Percentiles rank a stretch among this genome's conserved stretches.
These are phyloP conservation scores for Reutealis trisperma DNA, from an alignment of 345 rosid genomes.

Conservation along the genomic window DNA sequence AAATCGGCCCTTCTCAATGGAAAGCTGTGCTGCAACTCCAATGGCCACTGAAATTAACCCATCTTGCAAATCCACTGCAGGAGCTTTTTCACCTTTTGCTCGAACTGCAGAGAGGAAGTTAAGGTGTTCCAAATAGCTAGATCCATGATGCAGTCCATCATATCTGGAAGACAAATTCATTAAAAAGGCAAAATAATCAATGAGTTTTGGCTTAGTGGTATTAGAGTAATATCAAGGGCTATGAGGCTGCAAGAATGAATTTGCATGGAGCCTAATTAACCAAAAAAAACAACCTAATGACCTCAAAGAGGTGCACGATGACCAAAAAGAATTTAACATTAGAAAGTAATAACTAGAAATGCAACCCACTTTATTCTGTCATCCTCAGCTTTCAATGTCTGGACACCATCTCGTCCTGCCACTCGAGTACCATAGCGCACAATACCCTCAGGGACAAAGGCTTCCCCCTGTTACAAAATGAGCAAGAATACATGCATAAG, in stretches of 20 bases:
- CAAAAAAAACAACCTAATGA: no score
- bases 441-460: constrained; percentile 81
- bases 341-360: background rate
- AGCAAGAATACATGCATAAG: background rate
- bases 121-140: constrained; percentile 92
- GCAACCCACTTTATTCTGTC: constrained; percentile 58
- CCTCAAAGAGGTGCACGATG: background rate
- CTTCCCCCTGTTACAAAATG: constrained; percentile 69
- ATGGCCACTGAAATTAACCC: constrained; percentile 93
- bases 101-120: constrained; percentile 65
- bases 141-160: constrained; percentile 89
- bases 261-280: no score
- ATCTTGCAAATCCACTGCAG: constrained; percentile 75
- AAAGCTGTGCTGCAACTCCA: constrained; percentile 95
- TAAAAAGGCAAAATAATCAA: background rate
- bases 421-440: constrained; percentile 64
- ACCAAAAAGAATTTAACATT: background rate
- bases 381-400: constrained; percentile 65
- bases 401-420: constrained; percentile 71
- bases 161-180: constrained; percentile 46
- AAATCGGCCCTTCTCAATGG: constrained; percentile 69
- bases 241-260: no score
- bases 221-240: no score
- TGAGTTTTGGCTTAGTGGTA: no score
- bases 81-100: constrained; percentile 46